phyloP scores from a whole-genome alignment of 257 asterid genomes.

The Nicotiana benthamiana region DNA sequence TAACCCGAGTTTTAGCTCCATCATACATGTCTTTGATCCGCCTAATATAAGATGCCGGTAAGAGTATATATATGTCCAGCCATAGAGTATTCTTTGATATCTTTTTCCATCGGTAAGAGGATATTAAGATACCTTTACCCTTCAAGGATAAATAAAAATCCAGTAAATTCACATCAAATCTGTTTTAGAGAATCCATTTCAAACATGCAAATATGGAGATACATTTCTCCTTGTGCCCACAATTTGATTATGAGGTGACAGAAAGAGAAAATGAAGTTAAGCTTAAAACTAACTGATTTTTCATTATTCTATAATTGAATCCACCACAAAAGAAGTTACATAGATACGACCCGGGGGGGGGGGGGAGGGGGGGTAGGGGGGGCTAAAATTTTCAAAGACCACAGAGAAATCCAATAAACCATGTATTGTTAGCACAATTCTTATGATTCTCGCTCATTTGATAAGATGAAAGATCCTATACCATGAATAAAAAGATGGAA shows the following conservation, averaged over 20 bases:
- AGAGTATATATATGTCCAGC: neutral
- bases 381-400: neutral
- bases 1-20: too few species aligned
- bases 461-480: neutral
- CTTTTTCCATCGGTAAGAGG: neutral
- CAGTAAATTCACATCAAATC: neutral
- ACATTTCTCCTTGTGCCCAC: neutral
- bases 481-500: neutral
- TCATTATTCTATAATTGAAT: neutral
- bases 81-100: neutral
- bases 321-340: neutral
- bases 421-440: neutral
- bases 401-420: neutral
- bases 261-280: neutral
- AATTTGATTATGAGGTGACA: neutral
- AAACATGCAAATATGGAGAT: neutral
- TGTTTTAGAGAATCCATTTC: neutral
- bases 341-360: neutral
- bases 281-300: neutral
- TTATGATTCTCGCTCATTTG: neutral
- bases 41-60: too few species aligned
- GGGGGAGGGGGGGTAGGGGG: neutral
- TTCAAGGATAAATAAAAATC: neutral
- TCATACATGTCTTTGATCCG: too few species aligned
- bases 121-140: neutral